A percentile compares a stretch with the other conserved stretches of the same genome.
Evolutionary conservation across 768 basidiomycete species (phyloP).

Genomic region (Crassisporium funariophilum): DNA sequence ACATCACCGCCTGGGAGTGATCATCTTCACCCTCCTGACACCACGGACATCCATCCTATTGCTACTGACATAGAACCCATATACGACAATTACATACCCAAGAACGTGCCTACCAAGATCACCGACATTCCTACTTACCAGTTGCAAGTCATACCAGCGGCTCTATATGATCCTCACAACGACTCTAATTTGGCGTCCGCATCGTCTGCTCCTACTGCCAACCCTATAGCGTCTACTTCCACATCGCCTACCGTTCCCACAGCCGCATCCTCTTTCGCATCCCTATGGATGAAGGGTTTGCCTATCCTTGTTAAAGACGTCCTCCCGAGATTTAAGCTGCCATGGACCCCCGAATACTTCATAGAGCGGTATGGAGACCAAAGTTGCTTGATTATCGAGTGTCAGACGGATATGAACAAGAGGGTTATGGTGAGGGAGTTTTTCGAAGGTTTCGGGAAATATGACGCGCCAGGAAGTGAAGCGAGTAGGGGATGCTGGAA

Average conservation of each 20-base stretch:
- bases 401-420: slow-evolving; percentile 69
- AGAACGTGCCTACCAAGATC: slow-evolving; percentile 24
- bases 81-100: slow-evolving; percentile 28
- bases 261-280: slow-evolving; percentile 8
- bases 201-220: background rate
- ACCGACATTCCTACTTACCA: slow-evolving; percentile 30
- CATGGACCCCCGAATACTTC: slow-evolving; percentile 88
- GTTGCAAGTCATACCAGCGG: slow-evolving; percentile 25
- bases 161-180: slow-evolving; percentile 17
- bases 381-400: slow-evolving; percentile 76
- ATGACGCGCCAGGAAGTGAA: too few relatives aligned
- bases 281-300: slow-evolving; percentile 66
- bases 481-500: slow-evolving; percentile 65
- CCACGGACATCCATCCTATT: slow-evolving; percentile 23
- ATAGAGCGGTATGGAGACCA: slow-evolving; percentile 64
- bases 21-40: too few relatives aligned
- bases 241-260: background rate
- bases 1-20: background rate
- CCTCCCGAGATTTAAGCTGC: slow-evolving; percentile 57
- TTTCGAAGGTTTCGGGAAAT: slow-evolving; percentile 76
- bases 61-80: slow-evolving; percentile 16
- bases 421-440: slow-evolving; percentile 74
- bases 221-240: background rate
- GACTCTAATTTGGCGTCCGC: too few relatives aligned
- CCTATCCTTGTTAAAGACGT: slow-evolving; percentile 79